Conservation (phyloP, 345 rosid species). For the Rhizophora mangle region DNA sequence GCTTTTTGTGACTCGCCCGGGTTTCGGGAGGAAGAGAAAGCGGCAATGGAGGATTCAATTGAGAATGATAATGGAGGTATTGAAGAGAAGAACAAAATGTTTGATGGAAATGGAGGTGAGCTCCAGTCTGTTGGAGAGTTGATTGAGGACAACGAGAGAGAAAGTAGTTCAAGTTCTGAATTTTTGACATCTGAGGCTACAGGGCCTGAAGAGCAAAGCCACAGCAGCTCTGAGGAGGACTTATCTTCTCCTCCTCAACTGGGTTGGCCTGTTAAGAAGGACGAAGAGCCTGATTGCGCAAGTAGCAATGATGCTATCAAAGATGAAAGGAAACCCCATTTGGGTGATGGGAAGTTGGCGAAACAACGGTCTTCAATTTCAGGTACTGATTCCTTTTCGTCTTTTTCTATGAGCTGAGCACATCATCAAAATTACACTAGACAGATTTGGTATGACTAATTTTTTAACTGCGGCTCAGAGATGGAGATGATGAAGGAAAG, state of each 20-base stretch:
- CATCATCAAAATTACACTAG: not conserved
- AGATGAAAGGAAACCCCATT: conserved; percentile 31
- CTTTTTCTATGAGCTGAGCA: conserved; percentile 10
- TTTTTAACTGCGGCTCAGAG: conserved; percentile 41
- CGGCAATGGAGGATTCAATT: conserved; percentile 41
- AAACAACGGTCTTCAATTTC: conserved; percentile 50
- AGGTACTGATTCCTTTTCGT: conserved; percentile 39
- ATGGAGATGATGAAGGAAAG: conserved; percentile 97
- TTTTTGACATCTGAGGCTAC: conserved; percentile 59
- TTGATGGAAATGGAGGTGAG: conserved; percentile 27
- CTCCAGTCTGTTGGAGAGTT: conserved; percentile 47
- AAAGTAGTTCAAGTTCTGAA: conserved; percentile 78
- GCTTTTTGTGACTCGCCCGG: conserved; percentile 41
- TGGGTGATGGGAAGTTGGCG: conserved; percentile 35
- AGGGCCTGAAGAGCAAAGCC: conserved; percentile 57
- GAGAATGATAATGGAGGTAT: conserved; percentile 29
- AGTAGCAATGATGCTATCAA: conserved; percentile 30
- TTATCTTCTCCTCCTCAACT: conserved; percentile 55
- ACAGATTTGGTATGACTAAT: conserved; percentile 13
- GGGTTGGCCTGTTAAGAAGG: conserved; percentile 44
- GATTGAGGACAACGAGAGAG: conserved; percentile 49
- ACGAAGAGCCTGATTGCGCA: conserved; percentile 43
- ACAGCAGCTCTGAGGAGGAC: conserved; percentile 53
- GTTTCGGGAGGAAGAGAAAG: conserved; percentile 30
- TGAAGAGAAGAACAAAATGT: conserved; percentile 29